Evolutionary conservation across 345 rosid species (phyloP).

Genomic region (Mercurialis annua): DNA sequence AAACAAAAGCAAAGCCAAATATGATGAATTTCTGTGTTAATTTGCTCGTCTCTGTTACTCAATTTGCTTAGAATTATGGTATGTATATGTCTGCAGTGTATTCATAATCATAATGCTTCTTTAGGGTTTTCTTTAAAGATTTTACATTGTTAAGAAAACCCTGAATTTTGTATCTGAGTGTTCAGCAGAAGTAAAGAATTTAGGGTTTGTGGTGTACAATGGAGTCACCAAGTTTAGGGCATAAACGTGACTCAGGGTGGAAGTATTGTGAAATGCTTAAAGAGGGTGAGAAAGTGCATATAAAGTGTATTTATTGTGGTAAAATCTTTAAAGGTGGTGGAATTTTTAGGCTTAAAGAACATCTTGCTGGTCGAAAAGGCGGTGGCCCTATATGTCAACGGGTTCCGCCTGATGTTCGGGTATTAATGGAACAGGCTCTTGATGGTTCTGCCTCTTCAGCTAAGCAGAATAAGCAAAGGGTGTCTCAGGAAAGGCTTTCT

Average conservation of each 20-base stretch:
- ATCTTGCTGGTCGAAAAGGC: conserved; percentile 30
- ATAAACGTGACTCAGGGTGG: conserved; percentile 28
- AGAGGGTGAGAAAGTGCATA: conserved; percentile 12
- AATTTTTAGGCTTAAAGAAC: conserved; percentile 32
- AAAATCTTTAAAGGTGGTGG: conserved; percentile 34
- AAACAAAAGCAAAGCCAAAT: not conserved
- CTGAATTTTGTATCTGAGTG: no score
- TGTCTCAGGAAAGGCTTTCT: not conserved
- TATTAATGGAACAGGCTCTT: conserved; percentile 21
- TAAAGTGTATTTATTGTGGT: conserved; percentile 25
- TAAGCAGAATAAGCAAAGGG: conserved; percentile 1
- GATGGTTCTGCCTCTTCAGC: conserved; percentile 14
- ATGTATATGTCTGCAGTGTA: not conserved
- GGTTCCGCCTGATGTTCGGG: conserved; percentile 25
- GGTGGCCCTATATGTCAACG: conserved; percentile 22
- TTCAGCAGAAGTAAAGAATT: not conserved
- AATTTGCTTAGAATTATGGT: not conserved
- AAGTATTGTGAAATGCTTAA: conserved; percentile 18
- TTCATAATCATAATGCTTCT: not conserved
- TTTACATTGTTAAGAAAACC: not conserved
- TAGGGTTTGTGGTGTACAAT: not conserved
- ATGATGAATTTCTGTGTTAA: not conserved
- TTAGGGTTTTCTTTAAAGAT: not conserved
- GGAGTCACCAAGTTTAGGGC: conserved; percentile 7
- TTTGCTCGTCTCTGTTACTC: not conserved